Conservation (phyloP, 176 grass and related monocot species). For the Bolboschoenus planiculmis region DNA sequence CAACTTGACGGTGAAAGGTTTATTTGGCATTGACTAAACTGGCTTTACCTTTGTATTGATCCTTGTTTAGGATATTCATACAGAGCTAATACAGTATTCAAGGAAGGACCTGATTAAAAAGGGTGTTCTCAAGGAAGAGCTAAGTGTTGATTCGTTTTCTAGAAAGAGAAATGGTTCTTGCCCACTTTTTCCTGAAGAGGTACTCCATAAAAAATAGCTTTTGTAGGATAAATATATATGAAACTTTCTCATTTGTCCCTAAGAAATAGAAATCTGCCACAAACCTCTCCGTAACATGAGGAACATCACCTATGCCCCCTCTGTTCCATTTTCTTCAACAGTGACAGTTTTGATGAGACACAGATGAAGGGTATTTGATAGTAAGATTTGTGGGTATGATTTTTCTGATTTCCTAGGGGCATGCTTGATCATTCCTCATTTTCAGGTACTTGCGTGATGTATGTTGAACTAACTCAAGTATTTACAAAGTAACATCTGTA, state of each 20-base stretch:
- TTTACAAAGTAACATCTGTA: neutral
- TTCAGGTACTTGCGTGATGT: neutral
- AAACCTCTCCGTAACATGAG: neutral
- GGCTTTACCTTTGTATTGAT: conserved; percentile 21
- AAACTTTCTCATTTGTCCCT: neutral
- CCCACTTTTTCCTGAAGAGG: conserved; percentile 97
- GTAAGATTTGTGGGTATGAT: neutral
- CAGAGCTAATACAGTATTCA: conserved; percentile 86
- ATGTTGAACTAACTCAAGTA: neutral
- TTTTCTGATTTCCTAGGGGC: neutral
- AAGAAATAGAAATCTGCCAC: neutral
- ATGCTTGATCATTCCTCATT: neutral
- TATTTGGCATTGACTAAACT: conserved; percentile 17
- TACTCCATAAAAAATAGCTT: conserved; percentile 16
- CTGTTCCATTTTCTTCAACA: neutral
- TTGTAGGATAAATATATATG: neutral
- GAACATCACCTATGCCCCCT: neutral
- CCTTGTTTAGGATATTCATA: conserved; percentile 77
- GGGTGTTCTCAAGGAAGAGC: conserved; percentile 61
- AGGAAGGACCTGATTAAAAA: conserved; percentile 90
- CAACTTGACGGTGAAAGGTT: neutral
- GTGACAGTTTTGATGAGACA: neutral
- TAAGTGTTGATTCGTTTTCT: conserved; percentile 74
- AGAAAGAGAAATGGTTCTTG: conserved; percentile 83
- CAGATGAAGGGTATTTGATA: neutral